Conservation (phyloP, 2,329 filamentous ascomycete species). For the Diaporthe velutina region DNA sequence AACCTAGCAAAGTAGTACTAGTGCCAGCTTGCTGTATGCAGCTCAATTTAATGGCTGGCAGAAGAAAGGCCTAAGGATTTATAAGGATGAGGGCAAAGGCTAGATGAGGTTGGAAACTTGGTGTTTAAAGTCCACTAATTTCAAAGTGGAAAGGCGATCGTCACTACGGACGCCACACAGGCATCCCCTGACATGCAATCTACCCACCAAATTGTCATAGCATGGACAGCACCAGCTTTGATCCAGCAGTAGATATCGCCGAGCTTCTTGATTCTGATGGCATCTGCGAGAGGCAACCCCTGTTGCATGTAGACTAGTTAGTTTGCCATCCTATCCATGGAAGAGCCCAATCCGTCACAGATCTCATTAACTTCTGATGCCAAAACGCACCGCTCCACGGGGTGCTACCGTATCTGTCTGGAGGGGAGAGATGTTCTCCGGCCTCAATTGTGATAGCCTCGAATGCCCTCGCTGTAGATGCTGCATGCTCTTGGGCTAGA, state of each 20-base stretch:
- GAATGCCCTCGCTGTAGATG: not conserved
- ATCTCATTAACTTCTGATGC: not conserved
- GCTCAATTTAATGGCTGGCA: not conserved
- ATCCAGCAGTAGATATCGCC: not conserved
- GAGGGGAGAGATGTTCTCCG: not conserved
- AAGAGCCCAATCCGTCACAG: not conserved
- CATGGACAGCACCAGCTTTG: not conserved
- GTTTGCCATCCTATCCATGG: not conserved
- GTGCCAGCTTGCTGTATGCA: not conserved
- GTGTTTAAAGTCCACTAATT: not conserved
- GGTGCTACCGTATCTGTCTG: not conserved
- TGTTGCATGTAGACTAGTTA: not conserved
- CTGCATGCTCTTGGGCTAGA: not conserved
- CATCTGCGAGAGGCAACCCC: not conserved
- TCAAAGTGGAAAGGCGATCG: conserved; percentile 6
- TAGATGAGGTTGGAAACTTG: not conserved
- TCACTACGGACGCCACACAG: not conserved
- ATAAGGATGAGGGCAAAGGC: not conserved
- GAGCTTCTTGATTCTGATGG: not conserved
- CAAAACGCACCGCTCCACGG: not conserved
- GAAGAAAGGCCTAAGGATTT: not conserved
- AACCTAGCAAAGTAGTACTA: not conserved
- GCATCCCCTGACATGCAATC: not conserved
- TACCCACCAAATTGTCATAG: not conserved
- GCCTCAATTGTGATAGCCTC: no score